Conservation (phyloP, 1,284 basidiomycete species). For the Meripilus lineatus region DNA sequence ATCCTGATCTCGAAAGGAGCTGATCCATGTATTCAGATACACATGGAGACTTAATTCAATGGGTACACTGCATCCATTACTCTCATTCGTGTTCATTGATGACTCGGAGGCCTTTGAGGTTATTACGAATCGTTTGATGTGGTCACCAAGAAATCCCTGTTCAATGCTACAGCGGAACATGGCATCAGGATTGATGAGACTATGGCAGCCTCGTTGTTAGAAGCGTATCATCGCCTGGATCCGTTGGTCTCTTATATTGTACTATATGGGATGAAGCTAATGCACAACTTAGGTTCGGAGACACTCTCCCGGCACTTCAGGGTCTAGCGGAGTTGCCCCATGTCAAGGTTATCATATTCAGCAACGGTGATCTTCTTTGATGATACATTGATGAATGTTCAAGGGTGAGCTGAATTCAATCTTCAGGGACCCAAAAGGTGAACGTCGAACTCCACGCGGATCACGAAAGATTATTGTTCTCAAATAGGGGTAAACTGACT, state of each 20-base stretch:
- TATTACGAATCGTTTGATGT: slow-evolving; percentile 26
- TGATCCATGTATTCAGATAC: slow-evolving; percentile 20
- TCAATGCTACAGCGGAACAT: slow-evolving; percentile 24
- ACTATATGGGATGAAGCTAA: not conserved
- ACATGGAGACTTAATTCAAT: slow-evolving; percentile 31
- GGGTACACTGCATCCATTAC: slow-evolving; percentile 19
- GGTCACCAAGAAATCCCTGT: slow-evolving; percentile 24
- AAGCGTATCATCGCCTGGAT: slow-evolving; percentile 21
- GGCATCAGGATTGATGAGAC: slow-evolving; percentile 13
- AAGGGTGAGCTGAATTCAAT: not conserved
- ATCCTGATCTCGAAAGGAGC: no score
- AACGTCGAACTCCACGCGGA: no score
- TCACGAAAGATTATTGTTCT: not conserved
- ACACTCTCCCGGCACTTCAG: slow-evolving; percentile 18
- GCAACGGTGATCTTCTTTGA: slow-evolving; percentile 22
- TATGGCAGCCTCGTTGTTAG: slow-evolving; percentile 17
- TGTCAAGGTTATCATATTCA: slow-evolving; percentile 23
- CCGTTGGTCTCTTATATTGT: no score
- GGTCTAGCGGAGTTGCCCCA: slow-evolving; percentile 13
- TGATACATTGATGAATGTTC: slow-evolving; percentile 1
- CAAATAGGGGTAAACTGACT: not conserved
- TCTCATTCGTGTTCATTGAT: no score
- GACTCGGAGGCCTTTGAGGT: slow-evolving; percentile 12
- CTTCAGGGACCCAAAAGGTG: slow-evolving; percentile 17
- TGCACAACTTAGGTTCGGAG: slow-evolving; percentile 19